Conservation (phyloP, 345 rosid species). For the Hibiscus syriacus region DNA sequence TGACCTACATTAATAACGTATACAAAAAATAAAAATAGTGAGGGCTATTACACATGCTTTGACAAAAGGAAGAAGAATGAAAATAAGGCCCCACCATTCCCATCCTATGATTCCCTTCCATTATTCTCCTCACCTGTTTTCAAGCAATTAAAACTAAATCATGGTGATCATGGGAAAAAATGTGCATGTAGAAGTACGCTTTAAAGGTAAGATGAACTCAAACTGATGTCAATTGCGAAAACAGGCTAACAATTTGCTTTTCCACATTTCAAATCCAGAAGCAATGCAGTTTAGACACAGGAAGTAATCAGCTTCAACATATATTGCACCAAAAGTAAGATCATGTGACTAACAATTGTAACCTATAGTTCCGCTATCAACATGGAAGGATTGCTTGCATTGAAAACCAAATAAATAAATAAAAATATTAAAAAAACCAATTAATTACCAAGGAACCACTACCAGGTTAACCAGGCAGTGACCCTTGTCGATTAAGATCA, state of each 20-base stretch:
- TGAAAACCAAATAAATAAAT: neutral
- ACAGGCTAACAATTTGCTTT: neutral
- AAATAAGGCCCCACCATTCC: constrained; percentile 65
- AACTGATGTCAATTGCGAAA: neutral
- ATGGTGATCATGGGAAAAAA: neutral
- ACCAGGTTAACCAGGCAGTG: neutral
- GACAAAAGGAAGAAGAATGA: constrained; percentile 12
- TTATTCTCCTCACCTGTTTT: constrained; percentile 77
- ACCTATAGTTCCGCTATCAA: neutral
- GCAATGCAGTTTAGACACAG: neutral
- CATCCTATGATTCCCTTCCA: constrained; percentile 96
- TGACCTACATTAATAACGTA: constrained; percentile 42
- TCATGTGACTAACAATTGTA: neutral
- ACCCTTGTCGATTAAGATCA: neutral
- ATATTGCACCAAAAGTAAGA: neutral
- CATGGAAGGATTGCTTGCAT: neutral
- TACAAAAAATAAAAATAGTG: neutral
- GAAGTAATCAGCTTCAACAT: neutral
- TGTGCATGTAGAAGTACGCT: neutral
- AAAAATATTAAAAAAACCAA: neutral
- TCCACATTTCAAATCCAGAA: neutral
- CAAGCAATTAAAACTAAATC: neutral
- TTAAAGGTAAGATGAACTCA: neutral
- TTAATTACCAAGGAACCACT: neutral
- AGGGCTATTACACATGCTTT: neutral